Base-by-base conservation (phyloP, 805 yeast species). In the Candida nanaspora region DNA sequence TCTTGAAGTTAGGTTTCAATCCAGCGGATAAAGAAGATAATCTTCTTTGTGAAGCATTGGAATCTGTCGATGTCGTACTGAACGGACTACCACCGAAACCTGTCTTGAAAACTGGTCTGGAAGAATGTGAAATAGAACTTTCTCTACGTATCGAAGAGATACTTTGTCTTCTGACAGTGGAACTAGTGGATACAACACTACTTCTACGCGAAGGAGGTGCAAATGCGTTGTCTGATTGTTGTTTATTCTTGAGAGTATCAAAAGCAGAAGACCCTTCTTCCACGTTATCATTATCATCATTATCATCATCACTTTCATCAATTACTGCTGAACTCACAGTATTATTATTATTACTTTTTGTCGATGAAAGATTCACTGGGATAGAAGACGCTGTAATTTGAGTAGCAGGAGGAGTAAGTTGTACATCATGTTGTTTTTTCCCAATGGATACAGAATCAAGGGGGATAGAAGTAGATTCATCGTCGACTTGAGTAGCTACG, bases 21-120 rank as follows among this genome's bases (percentile, higher is more conserved):
- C 30, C 30, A 15, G 28, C 6, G 5, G 47, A 39, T 27, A 50
- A 39, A 1, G 55, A 51, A n/a, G 53, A 48, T n/a, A 49, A 36
- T 25, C 55, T 37, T 32, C 48, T 42, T 32, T 45, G 48, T 13
- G 41, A 18, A 14, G 36, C 19, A 6, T 32, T 3, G 8, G 35
- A 23, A 23, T 23, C 16, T 19, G 25, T 9, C 4, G 35, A 32
- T 15, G n/a, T 15, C 8, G n/a, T 13, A 30, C 20, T 20, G n/a
- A 45, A 41, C 7, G 45, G 40, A 26, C 49, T 34, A 37, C 46
- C 38, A 10, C n/a, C 20, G 6, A 19, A 20, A 39, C 5, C n/a
- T 11, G 28, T n/a, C 16, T 34, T 30, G 23, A 37, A 32, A 11
- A 16, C 36, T 22, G 37, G 30, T 9, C 41, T 23, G 18, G 37